Evolutionary conservation across 306 rosid genomes (phyloP).

Genomic region (Crataegus laevigata): DNA sequence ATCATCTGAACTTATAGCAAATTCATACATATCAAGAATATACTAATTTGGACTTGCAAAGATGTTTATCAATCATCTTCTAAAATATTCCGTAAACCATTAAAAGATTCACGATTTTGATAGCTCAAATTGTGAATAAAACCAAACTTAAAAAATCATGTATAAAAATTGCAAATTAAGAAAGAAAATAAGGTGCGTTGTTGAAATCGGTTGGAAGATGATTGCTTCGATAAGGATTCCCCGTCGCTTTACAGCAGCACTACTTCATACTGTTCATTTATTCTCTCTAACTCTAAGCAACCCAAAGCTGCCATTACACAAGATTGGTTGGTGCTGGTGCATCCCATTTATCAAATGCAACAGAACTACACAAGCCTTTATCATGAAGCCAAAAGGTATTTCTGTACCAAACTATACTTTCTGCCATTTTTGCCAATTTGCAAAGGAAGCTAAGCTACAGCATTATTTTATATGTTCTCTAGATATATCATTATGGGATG

Average conservation of each 20-base stretch:
- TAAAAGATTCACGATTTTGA: too few species aligned
- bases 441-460: neutral
- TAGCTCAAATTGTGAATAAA: neutral
- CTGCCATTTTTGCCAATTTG: neutral
- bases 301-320: conserved; percentile 60
- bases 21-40: neutral
- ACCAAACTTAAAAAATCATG: neutral
- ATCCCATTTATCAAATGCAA: conserved; percentile 1
- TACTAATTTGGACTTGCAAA: neutral
- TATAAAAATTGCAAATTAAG: neutral
- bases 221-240: conserved; percentile 41
- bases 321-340: conserved; percentile 22
- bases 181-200: neutral
- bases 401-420: neutral
- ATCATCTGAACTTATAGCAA: too few species aligned
- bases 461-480: neutral
- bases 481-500: neutral
- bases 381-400: conserved; percentile 20
- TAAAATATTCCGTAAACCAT: too few species aligned
- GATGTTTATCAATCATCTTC: neutral
- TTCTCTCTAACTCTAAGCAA: conserved; percentile 43
- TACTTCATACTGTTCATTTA: conserved; percentile 2
- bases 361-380: conserved; percentile 14
- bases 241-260: conserved; percentile 27
- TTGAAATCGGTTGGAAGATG: conserved; percentile 10